Evolutionary conservation across 2,329 filamentous ascomycete genomes (phyloP).

Genomic region (Colletotrichum karsti): DNA sequence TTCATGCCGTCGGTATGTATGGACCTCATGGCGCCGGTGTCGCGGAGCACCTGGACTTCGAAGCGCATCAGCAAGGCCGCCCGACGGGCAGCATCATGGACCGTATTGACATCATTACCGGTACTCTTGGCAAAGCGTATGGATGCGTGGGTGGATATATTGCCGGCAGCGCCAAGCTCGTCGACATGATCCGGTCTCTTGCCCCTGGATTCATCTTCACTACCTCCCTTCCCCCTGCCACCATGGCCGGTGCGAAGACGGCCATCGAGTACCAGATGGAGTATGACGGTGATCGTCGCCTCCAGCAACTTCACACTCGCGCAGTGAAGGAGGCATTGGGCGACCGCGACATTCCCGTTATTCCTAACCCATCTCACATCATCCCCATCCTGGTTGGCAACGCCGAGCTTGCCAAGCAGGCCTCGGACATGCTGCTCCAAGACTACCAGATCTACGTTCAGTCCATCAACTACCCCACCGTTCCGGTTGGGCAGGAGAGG

Average conservation of each 20-base stretch:
- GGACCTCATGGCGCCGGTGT: conserved; percentile 95
- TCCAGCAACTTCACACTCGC: conserved; percentile 96
- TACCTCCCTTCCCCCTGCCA: conserved; percentile 92
- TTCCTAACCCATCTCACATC: conserved; percentile 97
- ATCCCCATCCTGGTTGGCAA: conserved; percentile 93
- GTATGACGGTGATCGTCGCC: conserved; percentile 84
- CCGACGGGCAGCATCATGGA: conserved; percentile 91
- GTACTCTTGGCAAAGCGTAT: conserved; percentile 96
- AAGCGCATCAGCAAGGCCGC: conserved; percentile 79
- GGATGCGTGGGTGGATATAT: conserved; percentile 98
- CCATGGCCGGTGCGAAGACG: conserved; percentile 91
- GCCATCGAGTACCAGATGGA: conserved; percentile 94
- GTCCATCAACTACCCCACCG: conserved; percentile 98
- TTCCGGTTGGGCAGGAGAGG: conserved; percentile 96
- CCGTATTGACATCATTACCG: conserved; percentile 96
- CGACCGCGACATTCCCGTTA: conserved; percentile 89
- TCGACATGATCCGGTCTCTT: conserved; percentile 93
- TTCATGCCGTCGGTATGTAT: conserved; percentile 99
- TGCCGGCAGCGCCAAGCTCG: conserved; percentile 84
- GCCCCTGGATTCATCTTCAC: conserved; percentile 99
- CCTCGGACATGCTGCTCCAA: conserved; percentile 89
- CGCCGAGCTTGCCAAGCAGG: conserved; percentile 89
- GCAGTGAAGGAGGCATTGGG: conserved; percentile 88
- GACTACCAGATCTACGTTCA: conserved; percentile 97
- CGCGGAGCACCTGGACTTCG: conserved; percentile 95